Evolutionary conservation across 2,329 filamentous ascomycete species (phyloP).

Genomic region (Allantophomopsis cytisporea): DNA sequence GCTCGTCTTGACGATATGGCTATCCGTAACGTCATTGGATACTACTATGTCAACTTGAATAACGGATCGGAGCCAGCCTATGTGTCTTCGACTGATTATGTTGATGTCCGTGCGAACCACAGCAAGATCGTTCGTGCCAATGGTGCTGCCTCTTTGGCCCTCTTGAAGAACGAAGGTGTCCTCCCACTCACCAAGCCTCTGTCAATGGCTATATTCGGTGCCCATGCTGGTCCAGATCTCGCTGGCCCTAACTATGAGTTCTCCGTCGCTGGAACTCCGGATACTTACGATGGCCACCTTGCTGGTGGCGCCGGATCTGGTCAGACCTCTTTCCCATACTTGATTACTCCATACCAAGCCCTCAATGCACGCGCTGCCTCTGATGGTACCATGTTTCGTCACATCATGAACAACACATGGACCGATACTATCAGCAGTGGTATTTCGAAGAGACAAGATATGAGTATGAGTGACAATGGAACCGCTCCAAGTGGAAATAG

Average conservation of each 20-base stretch:
- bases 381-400: constrained; percentile 21
- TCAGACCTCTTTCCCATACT: background rate
- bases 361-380: constrained; percentile 16
- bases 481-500: constrained; percentile 1
- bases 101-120: constrained; percentile 16
- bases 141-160: constrained; percentile 48
- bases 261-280: background rate
- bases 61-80: constrained; percentile 37
- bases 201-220: constrained; percentile 44
- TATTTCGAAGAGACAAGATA: background rate
- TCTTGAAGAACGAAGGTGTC: constrained; percentile 44
- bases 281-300: constrained; percentile 3
- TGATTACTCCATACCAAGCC: background rate
- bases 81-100: constrained; percentile 62
- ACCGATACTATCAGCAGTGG: background rate
- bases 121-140: constrained; percentile 36
- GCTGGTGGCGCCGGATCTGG: constrained; percentile 4
- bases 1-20: constrained; percentile 89
- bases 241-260: constrained; percentile 5
- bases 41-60: constrained; percentile 45
- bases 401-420: constrained; percentile 25
- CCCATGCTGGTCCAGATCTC: constrained; percentile 15
- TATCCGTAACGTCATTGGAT: constrained; percentile 63
- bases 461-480: background rate
- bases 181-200: constrained; percentile 33